phyloP scores from a whole-genome alignment of 78 protist species.

The Goniomonas avonlea region DNA sequence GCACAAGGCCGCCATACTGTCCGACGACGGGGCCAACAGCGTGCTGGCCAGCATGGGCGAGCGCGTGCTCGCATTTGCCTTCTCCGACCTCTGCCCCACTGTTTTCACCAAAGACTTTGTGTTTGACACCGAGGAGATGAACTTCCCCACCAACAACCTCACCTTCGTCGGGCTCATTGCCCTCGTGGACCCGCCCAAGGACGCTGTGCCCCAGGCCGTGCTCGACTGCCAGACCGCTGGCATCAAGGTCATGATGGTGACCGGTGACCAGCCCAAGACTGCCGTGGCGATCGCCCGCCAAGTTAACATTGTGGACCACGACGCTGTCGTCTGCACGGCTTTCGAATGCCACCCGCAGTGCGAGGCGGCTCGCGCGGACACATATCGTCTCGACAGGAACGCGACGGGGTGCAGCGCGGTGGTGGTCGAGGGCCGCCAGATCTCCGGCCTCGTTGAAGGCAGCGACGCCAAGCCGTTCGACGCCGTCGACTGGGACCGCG shows the following conservation, averaged over 20 bases:
- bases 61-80: background rate
- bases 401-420: too few relatives aligned
- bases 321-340: too few relatives aligned
- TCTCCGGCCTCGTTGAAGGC: too few relatives aligned
- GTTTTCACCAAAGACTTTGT: constrained; percentile 15
- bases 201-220: constrained; percentile 49
- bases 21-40: background rate
- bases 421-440: background rate
- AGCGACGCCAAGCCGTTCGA: too few relatives aligned
- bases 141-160: constrained; percentile 26
- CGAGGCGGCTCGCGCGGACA: constrained; percentile 54
- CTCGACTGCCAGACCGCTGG: constrained; percentile 52
- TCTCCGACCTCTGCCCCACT: background rate
- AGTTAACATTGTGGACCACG: constrained; percentile 20
- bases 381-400: too few relatives aligned
- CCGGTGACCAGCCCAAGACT: constrained; percentile 76
- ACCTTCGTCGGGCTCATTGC: constrained; percentile 62
- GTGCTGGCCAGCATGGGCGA: background rate
- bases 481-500: background rate
- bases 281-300: constrained; percentile 53
- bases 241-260: constrained; percentile 65
- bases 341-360: constrained; percentile 82
- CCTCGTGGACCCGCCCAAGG: constrained; percentile 68
- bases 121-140: constrained; percentile 14
- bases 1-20: background rate